phyloP scores from a whole-genome alignment of 2,329 filamentous ascomycete genomes.

The Pestalotiopsis sp. region DNA sequence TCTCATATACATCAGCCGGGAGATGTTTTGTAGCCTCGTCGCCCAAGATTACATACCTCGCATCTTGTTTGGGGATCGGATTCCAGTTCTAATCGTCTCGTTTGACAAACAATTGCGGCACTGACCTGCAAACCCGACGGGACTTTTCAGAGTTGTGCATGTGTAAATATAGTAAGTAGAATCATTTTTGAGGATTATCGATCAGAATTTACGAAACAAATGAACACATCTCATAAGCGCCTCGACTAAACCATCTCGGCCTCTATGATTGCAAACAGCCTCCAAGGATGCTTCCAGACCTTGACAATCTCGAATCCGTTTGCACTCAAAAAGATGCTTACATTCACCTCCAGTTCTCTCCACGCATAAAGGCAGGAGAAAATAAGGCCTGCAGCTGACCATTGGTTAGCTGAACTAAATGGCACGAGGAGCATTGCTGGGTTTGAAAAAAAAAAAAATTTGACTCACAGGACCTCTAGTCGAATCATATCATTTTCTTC shows the following conservation, averaged over 20 bases:
- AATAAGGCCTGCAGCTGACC: too few relatives aligned
- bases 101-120: too few relatives aligned
- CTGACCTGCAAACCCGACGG: too few relatives aligned
- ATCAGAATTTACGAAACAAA: too few relatives aligned
- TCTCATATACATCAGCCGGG: constrained; percentile 25
- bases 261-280: constrained; percentile 9
- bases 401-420: too few relatives aligned
- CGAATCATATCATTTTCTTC: constrained; percentile 27
- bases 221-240: too few relatives aligned
- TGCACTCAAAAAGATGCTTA: background rate
- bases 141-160: too few relatives aligned
- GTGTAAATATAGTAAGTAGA: too few relatives aligned
- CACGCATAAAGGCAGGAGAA: background rate
- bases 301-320: background rate
- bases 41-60: constrained; percentile 42
- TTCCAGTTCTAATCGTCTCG: constrained; percentile 20
- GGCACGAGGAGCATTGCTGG: too few relatives aligned
- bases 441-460: too few relatives aligned
- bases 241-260: background rate
- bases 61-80: constrained; percentile 29
- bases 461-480: too few relatives aligned
- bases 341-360: constrained; percentile 11
- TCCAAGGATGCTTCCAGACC: background rate
- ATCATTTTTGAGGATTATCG: too few relatives aligned
- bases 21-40: constrained; percentile 19